Base-by-base conservation (phyloP, 192 early-diverging fungal genomes). In the Coemansia sp. region DNA sequence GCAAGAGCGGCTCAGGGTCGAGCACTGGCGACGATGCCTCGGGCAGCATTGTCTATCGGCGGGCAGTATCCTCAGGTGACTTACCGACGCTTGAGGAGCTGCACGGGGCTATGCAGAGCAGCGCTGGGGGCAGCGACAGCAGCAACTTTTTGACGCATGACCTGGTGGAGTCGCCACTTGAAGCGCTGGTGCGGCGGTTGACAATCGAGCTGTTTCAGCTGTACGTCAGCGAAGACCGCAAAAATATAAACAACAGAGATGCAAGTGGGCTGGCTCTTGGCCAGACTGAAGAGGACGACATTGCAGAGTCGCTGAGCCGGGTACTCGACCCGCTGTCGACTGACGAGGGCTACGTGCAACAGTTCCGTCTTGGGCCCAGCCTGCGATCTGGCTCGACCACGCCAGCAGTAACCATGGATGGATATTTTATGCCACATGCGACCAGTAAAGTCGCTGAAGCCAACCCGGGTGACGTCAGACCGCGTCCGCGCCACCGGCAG, bases 121-220 rank as follows among this genome's bases (percentile, higher is more conserved):
- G 39, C 22, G 45, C 13, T 47, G 53, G 57, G 4, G 26, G 38
- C 24, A 41, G 22, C 29, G 66, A 62, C 32, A 32, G 47, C 35
- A 45, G n/a, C 20, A 62, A 55, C 32, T 71, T 82, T 24, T 57
- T 82, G 67, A 68, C 74, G 23, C 68, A 75, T 5, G 80, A 81
- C 39, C 56, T 82, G 57, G 80, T 82, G 10, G 74, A 77, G 58
- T 82, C 80, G 35, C 80, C 80, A 24, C 68, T 82, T 18, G 80
- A 82, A 55, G 80, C 80, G 35, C 64, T 82, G 24, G 80, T 82
- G 53, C 63, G 74, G 29, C 74, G 67, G 24, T 58, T 82, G 50
- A 82, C 80, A 3, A 77, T 77, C 35, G 80, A 82, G 71, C 74
- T 82, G 50, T 82, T 76, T 62, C 80, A 82, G 59, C 65, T 77